Evolutionary conservation across 306 rosid genomes (phyloP), one percentile per base, ranked within the genome.

Genomic region (Rubus idaeus): DNA sequence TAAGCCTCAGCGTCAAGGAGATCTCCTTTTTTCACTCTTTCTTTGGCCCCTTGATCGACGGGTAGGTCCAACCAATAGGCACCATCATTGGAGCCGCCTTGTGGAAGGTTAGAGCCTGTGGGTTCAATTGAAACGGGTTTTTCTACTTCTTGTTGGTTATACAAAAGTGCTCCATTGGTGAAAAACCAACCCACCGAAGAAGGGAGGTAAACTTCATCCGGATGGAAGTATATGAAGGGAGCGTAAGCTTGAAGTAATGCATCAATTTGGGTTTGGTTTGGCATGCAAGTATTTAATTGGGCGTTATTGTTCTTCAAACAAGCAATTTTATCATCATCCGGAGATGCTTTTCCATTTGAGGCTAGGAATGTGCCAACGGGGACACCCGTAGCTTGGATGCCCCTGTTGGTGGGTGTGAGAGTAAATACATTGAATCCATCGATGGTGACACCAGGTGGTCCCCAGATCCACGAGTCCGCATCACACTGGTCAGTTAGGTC

Each of bases 51-150:
- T 53, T 83, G 10, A 37, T 87, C 96, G 0, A 11, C 46, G 0
- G 98, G 93, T 2, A 91, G 78, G 83, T 91, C 91, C 45, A 93
- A 0, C 98, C 97, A 93, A 71, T 81, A 93, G 1, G 76, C 71
- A 18, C 91, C 89, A 37, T 79, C 90, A 46, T 91, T 84, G 66
- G 83, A 40, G 10, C 83, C 92, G 20, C 87, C 90, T 44, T 86
- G 90, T 4, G 96, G 97, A 63, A 93, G 91, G 74, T 87, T 90
- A 2, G 90, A 65, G 3, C 98, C 96, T 0, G 47, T 80, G 41
- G 85, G 77, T 10, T 82, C 87, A 16, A 89, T 77, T 11, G 78
- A 42, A 50, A 82, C 74, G 21, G 96, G 93, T 2, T 75, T 86
- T 41, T 91, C 68, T 4, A 75, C 89, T 21, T 87, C 79, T 21